These are phyloP conservation scores for Ogataea methanolica DNA, from an alignment of 805 yeast genomes.

Conservation along the genomic window DNA sequence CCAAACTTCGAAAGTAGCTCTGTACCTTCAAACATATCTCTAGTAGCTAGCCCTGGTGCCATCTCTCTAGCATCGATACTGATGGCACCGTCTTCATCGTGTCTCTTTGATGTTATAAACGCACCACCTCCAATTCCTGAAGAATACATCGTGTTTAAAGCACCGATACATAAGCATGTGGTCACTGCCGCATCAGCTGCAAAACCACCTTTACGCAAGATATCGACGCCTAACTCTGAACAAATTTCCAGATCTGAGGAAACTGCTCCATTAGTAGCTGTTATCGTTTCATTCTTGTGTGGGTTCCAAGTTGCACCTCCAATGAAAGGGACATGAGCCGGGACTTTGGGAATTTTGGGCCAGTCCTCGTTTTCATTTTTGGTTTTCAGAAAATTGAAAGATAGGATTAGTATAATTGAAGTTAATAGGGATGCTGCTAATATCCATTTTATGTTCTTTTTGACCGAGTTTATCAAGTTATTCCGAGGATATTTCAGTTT, in stretches of 20 bases:
- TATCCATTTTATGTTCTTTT: background rate
- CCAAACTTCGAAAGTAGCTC: conserved; percentile 60
- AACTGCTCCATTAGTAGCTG: conserved; percentile 54
- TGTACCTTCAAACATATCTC: conserved; percentile 55
- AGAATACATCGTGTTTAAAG: conserved; percentile 73
- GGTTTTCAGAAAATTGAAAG: background rate
- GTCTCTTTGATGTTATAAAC: conserved; percentile 48
- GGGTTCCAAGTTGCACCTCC: conserved; percentile 43
- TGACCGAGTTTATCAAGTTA: background rate
- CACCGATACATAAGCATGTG: conserved; percentile 83
- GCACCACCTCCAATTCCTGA: conserved; percentile 98
- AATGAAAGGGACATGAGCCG: conserved; percentile 27
- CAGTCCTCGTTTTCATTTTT: background rate
- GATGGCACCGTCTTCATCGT: conserved; percentile 42
- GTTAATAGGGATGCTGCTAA: background rate
- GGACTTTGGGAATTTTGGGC: conserved; percentile 9
- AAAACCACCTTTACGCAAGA: conserved; percentile 56
- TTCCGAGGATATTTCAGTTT: background rate
- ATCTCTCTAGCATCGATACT: conserved; percentile 84
- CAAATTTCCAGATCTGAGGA: conserved; percentile 62
- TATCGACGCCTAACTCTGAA: conserved; percentile 55
- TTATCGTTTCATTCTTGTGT: conserved; percentile 30
- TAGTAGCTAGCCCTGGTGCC: conserved; percentile 65
- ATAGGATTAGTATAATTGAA: background rate
- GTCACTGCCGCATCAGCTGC: conserved; percentile 96